Evolutionary conservation across 345 rosid genomes (phyloP).

Genomic region (Ceriops tagal): DNA sequence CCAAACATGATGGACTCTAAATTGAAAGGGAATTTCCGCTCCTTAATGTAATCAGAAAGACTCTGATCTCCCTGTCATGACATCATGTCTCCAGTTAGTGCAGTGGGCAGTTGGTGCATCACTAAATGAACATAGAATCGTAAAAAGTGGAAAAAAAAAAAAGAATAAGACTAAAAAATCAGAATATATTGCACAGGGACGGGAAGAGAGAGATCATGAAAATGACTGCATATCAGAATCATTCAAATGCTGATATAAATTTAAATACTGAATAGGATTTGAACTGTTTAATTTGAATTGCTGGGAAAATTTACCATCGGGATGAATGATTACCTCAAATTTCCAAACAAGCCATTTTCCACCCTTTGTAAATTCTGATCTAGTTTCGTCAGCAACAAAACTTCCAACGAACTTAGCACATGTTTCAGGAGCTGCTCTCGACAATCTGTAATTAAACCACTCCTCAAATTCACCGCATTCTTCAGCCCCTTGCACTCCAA

Average conservation of each 20-base stretch:
- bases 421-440: constrained; percentile 97
- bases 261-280: background rate
- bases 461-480: constrained; percentile 91
- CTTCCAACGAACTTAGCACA: constrained; percentile 92
- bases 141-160: background rate
- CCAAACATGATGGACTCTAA: constrained; percentile 89
- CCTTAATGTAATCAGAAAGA: constrained; percentile 89
- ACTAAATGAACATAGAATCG: constrained; percentile 12
- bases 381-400: constrained; percentile 74
- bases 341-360: constrained; percentile 99
- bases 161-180: background rate
- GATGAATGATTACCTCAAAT: constrained; percentile 59
- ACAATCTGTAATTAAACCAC: constrained; percentile 95
- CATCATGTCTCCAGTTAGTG: constrained; percentile 32
- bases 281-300: constrained; percentile 1
- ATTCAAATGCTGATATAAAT: constrained; percentile 1
- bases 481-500: constrained; percentile 76
- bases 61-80: constrained; percentile 72
- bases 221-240: background rate
- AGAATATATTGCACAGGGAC: background rate
- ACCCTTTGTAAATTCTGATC: constrained; percentile 56
- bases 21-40: constrained; percentile 75
- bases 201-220: background rate
- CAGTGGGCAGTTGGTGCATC: constrained; percentile 1
- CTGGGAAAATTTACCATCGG: constrained; percentile 5